Conservation (phyloP, 371 early-diverging fungal genomes). For the Circinella minor region DNA sequence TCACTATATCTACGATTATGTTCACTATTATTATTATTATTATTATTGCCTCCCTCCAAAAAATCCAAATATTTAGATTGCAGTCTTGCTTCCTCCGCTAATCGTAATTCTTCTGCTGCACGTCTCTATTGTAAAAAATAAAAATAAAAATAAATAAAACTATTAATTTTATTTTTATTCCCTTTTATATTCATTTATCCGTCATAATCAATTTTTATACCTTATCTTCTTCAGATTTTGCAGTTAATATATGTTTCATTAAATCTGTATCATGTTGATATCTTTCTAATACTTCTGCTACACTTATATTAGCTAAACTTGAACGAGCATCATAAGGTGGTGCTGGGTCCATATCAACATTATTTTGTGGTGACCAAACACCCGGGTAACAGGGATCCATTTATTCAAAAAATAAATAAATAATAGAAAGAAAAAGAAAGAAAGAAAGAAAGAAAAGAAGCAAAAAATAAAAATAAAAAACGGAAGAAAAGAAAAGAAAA, state of each 20-base stretch:
- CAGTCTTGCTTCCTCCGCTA: constrained; percentile 48
- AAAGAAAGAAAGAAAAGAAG: constrained; percentile 6
- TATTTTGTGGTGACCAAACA: constrained; percentile 7
- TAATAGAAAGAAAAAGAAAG: constrained; percentile 11
- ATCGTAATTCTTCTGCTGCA: constrained; percentile 50
- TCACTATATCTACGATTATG: constrained; percentile 31
- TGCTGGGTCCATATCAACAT: not conserved
- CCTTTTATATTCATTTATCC: too few relatives aligned
- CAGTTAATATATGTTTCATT: constrained; percentile 51
- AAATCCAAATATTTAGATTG: constrained; percentile 50
- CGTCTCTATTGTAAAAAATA: constrained; percentile 30
- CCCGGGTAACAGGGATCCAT: constrained; percentile 10
- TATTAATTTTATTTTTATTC: too few relatives aligned
- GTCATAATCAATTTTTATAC: constrained; percentile 12
- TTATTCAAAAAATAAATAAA: not conserved
- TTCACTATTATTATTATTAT: constrained; percentile 3
- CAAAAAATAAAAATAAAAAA: too few relatives aligned
- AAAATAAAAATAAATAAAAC: too few relatives aligned
- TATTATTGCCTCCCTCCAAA: constrained; percentile 15
- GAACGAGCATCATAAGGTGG: constrained; percentile 16
- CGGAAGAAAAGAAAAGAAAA: too few relatives aligned
- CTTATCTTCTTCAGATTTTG: constrained; percentile 62
- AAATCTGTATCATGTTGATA: constrained; percentile 56
- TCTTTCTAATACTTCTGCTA: constrained; percentile 52
- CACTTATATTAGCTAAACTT: constrained; percentile 42